Evolutionary conservation across 2,329 filamentous ascomycete species (phyloP).

Genomic region (Grosmannia serpens): DNA sequence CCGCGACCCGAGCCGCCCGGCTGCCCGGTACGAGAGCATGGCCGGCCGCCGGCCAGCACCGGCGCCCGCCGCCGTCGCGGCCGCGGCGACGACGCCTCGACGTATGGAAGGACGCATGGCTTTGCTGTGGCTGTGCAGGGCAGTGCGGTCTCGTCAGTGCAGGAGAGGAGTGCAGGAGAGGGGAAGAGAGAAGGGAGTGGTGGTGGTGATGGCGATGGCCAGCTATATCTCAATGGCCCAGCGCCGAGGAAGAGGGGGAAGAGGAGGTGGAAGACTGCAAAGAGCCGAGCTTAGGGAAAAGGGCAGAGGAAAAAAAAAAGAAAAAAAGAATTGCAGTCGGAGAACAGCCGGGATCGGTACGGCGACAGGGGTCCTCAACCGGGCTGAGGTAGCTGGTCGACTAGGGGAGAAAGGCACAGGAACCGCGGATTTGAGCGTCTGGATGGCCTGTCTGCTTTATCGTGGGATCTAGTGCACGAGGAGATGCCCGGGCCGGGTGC

Average conservation of each 20-base stretch:
- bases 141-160: neutral
- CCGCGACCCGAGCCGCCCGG: neutral
- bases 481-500: neutral
- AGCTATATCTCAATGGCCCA: neutral
- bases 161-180: neutral
- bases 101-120: slow-evolving; percentile 35
- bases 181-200: neutral
- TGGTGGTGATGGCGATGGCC: too few species aligned
- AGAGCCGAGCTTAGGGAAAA: neutral
- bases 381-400: neutral
- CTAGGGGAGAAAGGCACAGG: neutral
- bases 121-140: neutral
- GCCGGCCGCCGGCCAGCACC: neutral
- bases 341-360: neutral
- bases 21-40: slow-evolving; percentile 7
- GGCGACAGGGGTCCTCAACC: neutral
- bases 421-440: neutral
- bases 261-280: neutral
- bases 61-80: slow-evolving; percentile 14
- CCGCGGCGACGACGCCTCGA: slow-evolving; percentile 24
- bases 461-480: neutral
- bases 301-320: neutral
- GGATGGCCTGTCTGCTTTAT: neutral
- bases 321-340: neutral
- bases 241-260: neutral